Evolutionary conservation across 805 yeast genomes (phyloP).

Genomic region (Zygotorulaspora florentina): DNA sequence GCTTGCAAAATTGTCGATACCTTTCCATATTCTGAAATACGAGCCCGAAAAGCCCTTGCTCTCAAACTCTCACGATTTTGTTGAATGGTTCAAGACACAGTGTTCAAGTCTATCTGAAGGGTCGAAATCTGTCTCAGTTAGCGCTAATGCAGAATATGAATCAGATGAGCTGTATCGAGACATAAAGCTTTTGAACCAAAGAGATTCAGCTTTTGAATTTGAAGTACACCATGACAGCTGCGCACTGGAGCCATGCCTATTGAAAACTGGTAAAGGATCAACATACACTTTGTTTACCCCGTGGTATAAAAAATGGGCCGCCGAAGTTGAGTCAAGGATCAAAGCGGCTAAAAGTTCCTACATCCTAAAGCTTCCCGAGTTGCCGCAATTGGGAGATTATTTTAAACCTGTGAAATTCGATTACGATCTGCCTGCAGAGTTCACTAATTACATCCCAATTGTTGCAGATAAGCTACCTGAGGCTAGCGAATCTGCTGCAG

Average conservation of each 20-base stretch:
- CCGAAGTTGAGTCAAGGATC: conserved; percentile 1
- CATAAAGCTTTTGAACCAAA: conserved; percentile 10
- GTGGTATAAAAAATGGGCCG: conserved; percentile 44
- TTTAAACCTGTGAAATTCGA: conserved; percentile 4
- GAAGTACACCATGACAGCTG: conserved; percentile 40
- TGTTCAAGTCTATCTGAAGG: conserved; percentile 12
- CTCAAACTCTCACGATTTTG: conserved; percentile 19
- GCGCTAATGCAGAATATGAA: conserved; percentile 36
- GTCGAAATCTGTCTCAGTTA: conserved; percentile 17
- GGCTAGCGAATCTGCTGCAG: conserved; percentile 22
- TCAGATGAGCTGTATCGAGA: conserved; percentile 35
- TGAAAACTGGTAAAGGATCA: conserved; percentile 41
- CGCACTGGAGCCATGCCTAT: conserved; percentile 39
- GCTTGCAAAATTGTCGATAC: conserved; percentile 37
- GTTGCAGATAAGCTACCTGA: conserved; percentile 12
- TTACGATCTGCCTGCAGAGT: conserved; percentile 21
- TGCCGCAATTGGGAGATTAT: conserved; percentile 8
- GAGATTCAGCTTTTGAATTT: conserved; percentile 12
- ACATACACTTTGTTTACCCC: conserved; percentile 47
- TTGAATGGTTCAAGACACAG: conserved; percentile 22
- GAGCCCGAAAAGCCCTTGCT: conserved; percentile 17
- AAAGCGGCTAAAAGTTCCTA: not conserved
- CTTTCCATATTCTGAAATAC: conserved; percentile 30
- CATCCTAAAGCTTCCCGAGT: not conserved
- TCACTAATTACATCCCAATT: conserved; percentile 16